Evolutionary conservation across 75 land plant species (phyloP), one percentile per base, ranked within the genome.

Genomic region (Sequoiadendron giganteum): DNA sequence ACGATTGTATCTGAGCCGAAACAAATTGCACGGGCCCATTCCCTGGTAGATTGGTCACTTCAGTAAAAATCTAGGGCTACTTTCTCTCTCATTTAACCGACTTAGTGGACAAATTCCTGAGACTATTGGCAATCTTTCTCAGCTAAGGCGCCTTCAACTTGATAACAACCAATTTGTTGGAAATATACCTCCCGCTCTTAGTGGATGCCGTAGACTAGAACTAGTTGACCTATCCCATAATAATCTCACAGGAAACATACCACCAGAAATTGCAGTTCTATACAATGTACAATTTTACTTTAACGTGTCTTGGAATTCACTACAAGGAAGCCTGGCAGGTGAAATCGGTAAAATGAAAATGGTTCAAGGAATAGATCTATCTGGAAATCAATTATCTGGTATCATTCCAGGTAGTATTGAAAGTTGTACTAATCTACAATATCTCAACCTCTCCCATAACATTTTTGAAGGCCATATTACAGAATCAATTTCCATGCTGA

Each of bases 171-270:
- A 72, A 16, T 87, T 94, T 40, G 34, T 70, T 13, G 93, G 95
- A 72, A n/a, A 39, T 14, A 88, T 93, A 48, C 94, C 93, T 3
- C 75, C 40, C 42, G 39, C 54, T 30, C 32, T 90, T 2, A 84
- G 30, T 10, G 49, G 84, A 38, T 79, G 86, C 79, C 2, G 10
- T n/a, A 52, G 36, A 3, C 56, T 92, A 28, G 61, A 30, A 34
- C 42, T 61, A 16, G 10, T 94, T n/a, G 85, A 90, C 45, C 85
- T 94, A 43, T 86, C 91, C n/a, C n/a, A 82, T 6, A 94, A 94
- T 83, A 48, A 86, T 3, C 84, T 90, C 45, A 32, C 25, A 13
- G 91, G 89, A 19, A 49, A 19, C 40, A 38, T 87, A 34, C 91
- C 92, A 9, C 73, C n/a, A 45, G 90, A 61, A 25, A 42, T 90